Conservation (phyloP, 2,329 filamentous ascomycete genomes). For the Tolypocladium ovalisporum region DNA sequence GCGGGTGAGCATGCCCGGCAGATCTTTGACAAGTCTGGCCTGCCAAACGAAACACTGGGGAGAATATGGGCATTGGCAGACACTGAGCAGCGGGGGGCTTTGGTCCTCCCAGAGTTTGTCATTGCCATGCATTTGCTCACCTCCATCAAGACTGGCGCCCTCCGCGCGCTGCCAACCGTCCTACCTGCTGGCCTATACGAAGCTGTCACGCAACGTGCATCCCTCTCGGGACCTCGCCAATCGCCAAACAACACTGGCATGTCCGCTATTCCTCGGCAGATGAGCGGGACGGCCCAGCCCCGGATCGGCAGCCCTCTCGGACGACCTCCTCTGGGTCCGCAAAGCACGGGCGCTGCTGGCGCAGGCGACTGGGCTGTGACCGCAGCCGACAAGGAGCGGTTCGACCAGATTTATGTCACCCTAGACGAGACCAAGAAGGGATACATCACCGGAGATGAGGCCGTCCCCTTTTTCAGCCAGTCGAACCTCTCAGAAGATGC, state of each 20-base stretch:
- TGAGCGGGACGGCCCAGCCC: constrained; percentile 60
- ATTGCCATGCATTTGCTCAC: constrained; percentile 97
- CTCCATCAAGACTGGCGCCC: constrained; percentile 73
- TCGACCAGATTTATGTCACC: constrained; percentile 74
- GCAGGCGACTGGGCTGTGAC: constrained; percentile 67
- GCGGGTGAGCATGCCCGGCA: constrained; percentile 80
- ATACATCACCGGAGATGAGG: constrained; percentile 86
- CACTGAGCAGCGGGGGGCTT: constrained; percentile 78
- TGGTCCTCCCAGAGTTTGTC: constrained; percentile 86
- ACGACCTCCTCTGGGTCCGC: constrained; percentile 35
- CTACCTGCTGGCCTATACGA: constrained; percentile 84
- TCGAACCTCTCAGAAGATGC: constrained; percentile 81
- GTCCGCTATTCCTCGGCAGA: constrained; percentile 68
- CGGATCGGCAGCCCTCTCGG: constrained; percentile 49
- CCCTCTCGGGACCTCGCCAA: constrained; percentile 30
- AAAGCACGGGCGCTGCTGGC: constrained; percentile 20
- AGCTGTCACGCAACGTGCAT: constrained; percentile 63
- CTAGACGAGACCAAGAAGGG: constrained; percentile 75
- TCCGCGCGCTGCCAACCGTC: constrained; percentile 68
- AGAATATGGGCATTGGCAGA: constrained; percentile 94
- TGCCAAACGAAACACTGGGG: constrained; percentile 85
- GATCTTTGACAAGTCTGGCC: constrained; percentile 86
- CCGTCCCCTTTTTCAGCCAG: constrained; percentile 87
- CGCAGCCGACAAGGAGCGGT: constrained; percentile 73
- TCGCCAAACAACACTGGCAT: constrained; percentile 42